phyloP scores from a whole-genome alignment of 257 asterid species.

The Capsicum chinense region DNA sequence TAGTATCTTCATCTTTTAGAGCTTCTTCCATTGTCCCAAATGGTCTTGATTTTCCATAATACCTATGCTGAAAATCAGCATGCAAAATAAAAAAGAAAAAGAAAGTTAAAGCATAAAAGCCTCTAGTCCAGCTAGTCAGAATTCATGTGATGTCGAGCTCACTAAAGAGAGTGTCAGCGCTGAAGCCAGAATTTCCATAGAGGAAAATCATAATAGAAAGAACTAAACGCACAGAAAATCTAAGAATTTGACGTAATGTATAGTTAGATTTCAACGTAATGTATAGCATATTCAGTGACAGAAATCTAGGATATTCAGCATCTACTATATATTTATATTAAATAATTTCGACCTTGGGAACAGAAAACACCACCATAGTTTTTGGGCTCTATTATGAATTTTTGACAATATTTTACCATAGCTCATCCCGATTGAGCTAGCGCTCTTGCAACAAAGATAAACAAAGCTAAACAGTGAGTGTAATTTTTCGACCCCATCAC shows the following conservation, averaged over 20 bases:
- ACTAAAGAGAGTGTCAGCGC: not conserved
- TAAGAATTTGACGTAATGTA: too few relatives aligned
- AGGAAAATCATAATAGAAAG: not conserved
- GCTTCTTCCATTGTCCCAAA: too few relatives aligned
- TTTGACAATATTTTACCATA: not conserved
- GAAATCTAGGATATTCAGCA: not conserved
- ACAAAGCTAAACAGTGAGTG: not conserved
- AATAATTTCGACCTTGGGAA: not conserved
- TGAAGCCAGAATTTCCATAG: not conserved
- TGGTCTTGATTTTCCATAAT: conserved; percentile 57
- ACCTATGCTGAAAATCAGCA: conserved; percentile 58
- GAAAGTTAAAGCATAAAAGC: not conserved
- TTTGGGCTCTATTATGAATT: not conserved
- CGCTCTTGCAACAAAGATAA: not conserved
- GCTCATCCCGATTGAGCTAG: not conserved
- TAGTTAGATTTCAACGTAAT: not conserved
- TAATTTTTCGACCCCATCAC: not conserved
- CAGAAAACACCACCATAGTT: not conserved
- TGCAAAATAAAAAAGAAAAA: not conserved
- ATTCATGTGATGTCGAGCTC: not conserved
- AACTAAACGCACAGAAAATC: too few relatives aligned
- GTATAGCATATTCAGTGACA: not conserved
- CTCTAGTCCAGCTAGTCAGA: not conserved
- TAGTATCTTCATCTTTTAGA: too few relatives aligned
- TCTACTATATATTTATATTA: not conserved